phyloP scores from a whole-genome alignment of 2,329 filamentous ascomycete genomes.

The Fusarium agapanthi region DNA sequence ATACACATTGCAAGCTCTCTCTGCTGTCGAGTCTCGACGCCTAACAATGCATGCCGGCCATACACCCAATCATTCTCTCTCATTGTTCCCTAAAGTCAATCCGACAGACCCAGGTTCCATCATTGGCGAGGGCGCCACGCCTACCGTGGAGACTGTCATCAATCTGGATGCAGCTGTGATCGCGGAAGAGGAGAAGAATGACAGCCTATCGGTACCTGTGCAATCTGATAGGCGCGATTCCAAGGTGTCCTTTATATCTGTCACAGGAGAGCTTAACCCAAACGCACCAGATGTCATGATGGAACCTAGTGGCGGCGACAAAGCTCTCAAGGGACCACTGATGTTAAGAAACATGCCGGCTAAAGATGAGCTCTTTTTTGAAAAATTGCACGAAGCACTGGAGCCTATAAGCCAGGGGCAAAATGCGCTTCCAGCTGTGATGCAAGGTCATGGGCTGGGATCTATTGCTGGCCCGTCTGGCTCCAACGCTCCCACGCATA shows the following conservation, averaged over 20 bases:
- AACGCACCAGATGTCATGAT: slow-evolving; percentile 43
- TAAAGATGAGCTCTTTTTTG: slow-evolving; percentile 64
- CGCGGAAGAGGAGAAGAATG: neutral
- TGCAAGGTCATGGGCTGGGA: slow-evolving; percentile 44
- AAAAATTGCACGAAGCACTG: slow-evolving; percentile 60
- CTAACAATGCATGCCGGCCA: slow-evolving; percentile 71
- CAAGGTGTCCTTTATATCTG: slow-evolving; percentile 27
- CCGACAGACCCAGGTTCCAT: slow-evolving; percentile 49
- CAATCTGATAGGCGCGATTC: slow-evolving; percentile 21
- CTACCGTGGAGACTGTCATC: slow-evolving; percentile 35
- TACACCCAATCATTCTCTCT: slow-evolving; percentile 68
- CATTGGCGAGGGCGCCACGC: slow-evolving; percentile 42
- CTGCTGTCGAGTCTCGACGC: slow-evolving; percentile 58
- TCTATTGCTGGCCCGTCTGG: slow-evolving; percentile 23
- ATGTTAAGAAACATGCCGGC: slow-evolving; percentile 65
- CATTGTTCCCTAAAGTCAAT: slow-evolving; percentile 56
- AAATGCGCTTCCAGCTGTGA: slow-evolving; percentile 57
- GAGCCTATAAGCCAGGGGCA: slow-evolving; percentile 58
- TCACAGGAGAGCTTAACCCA: slow-evolving; percentile 13
- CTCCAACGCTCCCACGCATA: slow-evolving; percentile 13
- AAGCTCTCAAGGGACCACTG: slow-evolving; percentile 59
- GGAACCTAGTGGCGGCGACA: slow-evolving; percentile 54
- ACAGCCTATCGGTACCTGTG: neutral
- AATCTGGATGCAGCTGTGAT: slow-evolving; percentile 9
- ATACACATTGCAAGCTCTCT: slow-evolving; percentile 56